A percentile compares a stretch with the other conserved stretches of the same genome.
These are phyloP conservation scores for Nitzschia sp. DNA, from an alignment of 108 stramenopile genomes.

Conservation along the genomic window DNA sequence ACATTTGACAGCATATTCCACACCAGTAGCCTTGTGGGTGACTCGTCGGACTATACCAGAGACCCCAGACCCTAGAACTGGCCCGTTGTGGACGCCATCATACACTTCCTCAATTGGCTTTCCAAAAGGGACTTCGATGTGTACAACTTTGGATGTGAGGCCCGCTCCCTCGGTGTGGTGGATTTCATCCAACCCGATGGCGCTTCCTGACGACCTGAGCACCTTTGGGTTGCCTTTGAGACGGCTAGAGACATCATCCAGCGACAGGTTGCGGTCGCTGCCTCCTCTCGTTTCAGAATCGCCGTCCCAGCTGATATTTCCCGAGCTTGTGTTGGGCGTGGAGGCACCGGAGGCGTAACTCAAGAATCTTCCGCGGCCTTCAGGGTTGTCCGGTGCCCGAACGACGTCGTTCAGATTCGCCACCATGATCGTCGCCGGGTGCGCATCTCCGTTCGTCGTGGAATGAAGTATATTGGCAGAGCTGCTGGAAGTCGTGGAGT, in stretches of 20 bases:
- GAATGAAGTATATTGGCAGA: not conserved
- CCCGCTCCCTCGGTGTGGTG: constrained; percentile 29
- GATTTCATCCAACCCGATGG: constrained; percentile 48
- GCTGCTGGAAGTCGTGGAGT: not conserved
- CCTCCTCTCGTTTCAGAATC: constrained; percentile 8
- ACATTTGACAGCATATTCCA: constrained; percentile 77
- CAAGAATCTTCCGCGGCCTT: constrained; percentile 15
- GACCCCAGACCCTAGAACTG: constrained; percentile 75
- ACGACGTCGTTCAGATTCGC: constrained; percentile 23
- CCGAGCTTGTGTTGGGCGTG: constrained; percentile 34
- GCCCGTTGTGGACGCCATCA: constrained; percentile 79
- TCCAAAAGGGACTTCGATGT: constrained; percentile 78
- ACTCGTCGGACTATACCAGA: constrained; percentile 72
- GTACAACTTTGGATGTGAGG: constrained; percentile 54
- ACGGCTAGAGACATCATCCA: not conserved
- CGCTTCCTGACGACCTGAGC: constrained; percentile 39
- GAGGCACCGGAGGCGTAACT: constrained; percentile 49
- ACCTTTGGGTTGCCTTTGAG: constrained; percentile 25
- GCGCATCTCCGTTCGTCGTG: not conserved
- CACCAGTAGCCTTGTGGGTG: constrained; percentile 59
- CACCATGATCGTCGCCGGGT: not conserved
- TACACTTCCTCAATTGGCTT: constrained; percentile 84
- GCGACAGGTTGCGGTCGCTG: not conserved
- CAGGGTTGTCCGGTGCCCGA: not conserved
- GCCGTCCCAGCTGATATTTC: constrained; percentile 31